Evolutionary conservation across 495 filamentous ascomycete genomes (phyloP).

Genomic region (Penicillium alfredii): DNA sequence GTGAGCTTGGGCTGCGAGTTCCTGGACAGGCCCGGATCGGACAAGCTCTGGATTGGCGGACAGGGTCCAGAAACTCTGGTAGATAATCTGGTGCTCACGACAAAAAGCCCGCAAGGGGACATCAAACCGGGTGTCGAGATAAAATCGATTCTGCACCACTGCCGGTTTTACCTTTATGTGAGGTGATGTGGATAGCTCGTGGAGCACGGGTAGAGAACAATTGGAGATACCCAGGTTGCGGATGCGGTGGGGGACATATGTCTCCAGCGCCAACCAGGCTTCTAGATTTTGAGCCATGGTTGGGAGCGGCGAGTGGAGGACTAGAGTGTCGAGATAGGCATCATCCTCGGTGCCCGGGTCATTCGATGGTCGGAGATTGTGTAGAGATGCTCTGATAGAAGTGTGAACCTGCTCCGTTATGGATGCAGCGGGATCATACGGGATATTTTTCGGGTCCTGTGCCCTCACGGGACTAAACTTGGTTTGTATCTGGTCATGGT

Average conservation of each 20-base stretch:
- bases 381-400: conserved; percentile 62
- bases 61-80: conserved; percentile 78
- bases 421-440: conserved; percentile 48
- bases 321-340: conserved; percentile 64
- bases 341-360: conserved; percentile 29
- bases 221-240: conserved; percentile 71
- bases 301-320: conserved; percentile 65
- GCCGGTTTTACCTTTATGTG: conserved; percentile 47
- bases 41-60: conserved; percentile 62
- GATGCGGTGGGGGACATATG: conserved; percentile 58
- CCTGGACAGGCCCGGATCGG: conserved; percentile 43
- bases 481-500: conserved; percentile 61
- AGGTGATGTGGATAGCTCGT: conserved; percentile 39
- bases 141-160: conserved; percentile 74
- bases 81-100: conserved; percentile 50
- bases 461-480: conserved; percentile 64
- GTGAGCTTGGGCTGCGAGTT: conserved; percentile 39
- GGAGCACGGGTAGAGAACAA: conserved; percentile 47
- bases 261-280: conserved; percentile 59
- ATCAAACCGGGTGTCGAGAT: conserved; percentile 55
- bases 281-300: conserved; percentile 52
- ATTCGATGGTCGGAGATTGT: conserved; percentile 46
- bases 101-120: conserved; percentile 56
- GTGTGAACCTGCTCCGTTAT: conserved; percentile 57
- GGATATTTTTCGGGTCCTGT: conserved; percentile 55